Percentiles rank a stretch among this genome's conserved stretches.
These are phyloP conservation scores for Penicillium sp. DNA, from an alignment of 2,329 filamentous ascomycete species.

Conservation along the genomic window DNA sequence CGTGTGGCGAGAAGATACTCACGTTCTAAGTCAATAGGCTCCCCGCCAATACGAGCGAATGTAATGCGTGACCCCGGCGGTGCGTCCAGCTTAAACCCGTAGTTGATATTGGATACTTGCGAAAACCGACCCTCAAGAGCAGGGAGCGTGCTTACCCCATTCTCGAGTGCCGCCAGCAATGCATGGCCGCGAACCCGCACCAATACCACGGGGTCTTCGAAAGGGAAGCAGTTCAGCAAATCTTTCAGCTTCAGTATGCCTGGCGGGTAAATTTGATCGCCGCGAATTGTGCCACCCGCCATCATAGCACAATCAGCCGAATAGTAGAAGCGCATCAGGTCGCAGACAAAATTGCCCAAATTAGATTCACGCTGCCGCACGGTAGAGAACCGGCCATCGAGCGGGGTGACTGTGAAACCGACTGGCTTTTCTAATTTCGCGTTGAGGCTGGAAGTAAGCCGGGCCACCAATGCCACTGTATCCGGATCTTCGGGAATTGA, in stretches of 20 bases:
- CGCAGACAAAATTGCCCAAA: slow-evolving; percentile 85
- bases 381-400: slow-evolving; percentile 84
- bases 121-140: slow-evolving; percentile 82
- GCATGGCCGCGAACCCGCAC: slow-evolving; percentile 69
- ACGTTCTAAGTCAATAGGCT: slow-evolving; percentile 60
- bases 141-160: slow-evolving; percentile 75
- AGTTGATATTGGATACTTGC: slow-evolving; percentile 80
- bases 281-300: slow-evolving; percentile 80
- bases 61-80: slow-evolving; percentile 62
- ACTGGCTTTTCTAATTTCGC: slow-evolving; percentile 77
- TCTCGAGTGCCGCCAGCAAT: slow-evolving; percentile 78
- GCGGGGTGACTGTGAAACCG: slow-evolving; percentile 75
- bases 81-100: slow-evolving; percentile 66
- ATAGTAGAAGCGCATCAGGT: slow-evolving; percentile 85
- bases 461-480: slow-evolving; percentile 62
- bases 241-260: slow-evolving; percentile 75
- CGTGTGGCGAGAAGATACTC: slow-evolving; percentile 74
- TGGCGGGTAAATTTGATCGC: slow-evolving; percentile 83
- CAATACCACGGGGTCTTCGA: slow-evolving; percentile 84
- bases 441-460: slow-evolving; percentile 70
- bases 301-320: slow-evolving; percentile 77
- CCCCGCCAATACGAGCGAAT: slow-evolving; percentile 59
- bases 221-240: slow-evolving; percentile 85
- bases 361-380: slow-evolving; percentile 77
- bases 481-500: slow-evolving; percentile 62